These are phyloP conservation scores for Cladochytrium replicatum DNA, from an alignment of 192 early-diverging fungal genomes.

Conservation along the genomic window DNA sequence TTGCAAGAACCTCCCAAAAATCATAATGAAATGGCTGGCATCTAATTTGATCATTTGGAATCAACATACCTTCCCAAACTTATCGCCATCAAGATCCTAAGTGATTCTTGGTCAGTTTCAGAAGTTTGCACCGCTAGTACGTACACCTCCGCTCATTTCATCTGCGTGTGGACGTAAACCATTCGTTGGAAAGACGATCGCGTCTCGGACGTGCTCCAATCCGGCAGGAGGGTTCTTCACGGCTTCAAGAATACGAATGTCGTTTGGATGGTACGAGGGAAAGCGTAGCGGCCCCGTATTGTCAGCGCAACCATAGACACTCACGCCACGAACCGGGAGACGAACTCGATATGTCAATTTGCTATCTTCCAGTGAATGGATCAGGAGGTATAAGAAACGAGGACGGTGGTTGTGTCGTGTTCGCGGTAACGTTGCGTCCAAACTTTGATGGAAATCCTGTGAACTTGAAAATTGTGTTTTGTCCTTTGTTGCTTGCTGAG, in stretches of 20 bases:
- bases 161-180: slow-evolving; percentile 14
- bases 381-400: too few relatives aligned
- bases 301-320: slow-evolving; percentile 16
- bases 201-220: slow-evolving; percentile 1
- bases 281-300: slow-evolving; percentile 8
- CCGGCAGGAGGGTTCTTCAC: slow-evolving; percentile 1
- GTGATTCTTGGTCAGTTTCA: too few relatives aligned
- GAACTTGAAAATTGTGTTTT: too few relatives aligned
- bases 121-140: too few relatives aligned
- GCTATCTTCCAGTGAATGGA: slow-evolving; percentile 1
- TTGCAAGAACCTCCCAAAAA: neutral
- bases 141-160: slow-evolving; percentile 11
- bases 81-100: slow-evolving; percentile 22
- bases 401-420: too few relatives aligned
- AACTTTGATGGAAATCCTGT: too few relatives aligned
- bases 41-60: neutral
- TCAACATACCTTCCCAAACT: slow-evolving; percentile 16
- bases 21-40: slow-evolving; percentile 18
- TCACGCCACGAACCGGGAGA: slow-evolving; percentile 7
- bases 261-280: slow-evolving; percentile 23
- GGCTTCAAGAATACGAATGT: slow-evolving; percentile 15
- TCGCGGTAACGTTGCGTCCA: too few relatives aligned
- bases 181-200: slow-evolving; percentile 11
- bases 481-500: too few relatives aligned
- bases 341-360: slow-evolving; percentile 2